Evolutionary conservation across 2,329 filamentous ascomycete species (phyloP).

Genomic region (Fusarium sp.): DNA sequence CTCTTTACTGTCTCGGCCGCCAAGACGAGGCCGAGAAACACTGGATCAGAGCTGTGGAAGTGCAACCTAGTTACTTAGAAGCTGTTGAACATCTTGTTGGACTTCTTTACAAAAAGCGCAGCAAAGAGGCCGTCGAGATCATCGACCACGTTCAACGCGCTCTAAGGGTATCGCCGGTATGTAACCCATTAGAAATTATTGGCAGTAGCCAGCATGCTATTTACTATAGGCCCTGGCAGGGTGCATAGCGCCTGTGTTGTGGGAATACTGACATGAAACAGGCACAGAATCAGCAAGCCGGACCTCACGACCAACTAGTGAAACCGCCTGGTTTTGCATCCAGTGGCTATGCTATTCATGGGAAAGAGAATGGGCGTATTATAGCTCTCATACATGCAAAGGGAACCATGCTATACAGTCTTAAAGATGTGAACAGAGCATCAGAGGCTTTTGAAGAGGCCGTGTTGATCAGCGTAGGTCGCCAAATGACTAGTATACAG

Average conservation of each 20-base stretch:
- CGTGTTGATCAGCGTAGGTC: slow-evolving; percentile 85
- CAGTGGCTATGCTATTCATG: slow-evolving; percentile 81
- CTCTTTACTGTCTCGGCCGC: slow-evolving; percentile 83
- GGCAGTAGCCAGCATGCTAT: not conserved
- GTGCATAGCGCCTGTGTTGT: slow-evolving; percentile 5
- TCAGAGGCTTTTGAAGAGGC: slow-evolving; percentile 94
- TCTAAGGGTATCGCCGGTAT: slow-evolving; percentile 59
- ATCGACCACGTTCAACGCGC: slow-evolving; percentile 86
- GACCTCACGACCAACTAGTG: slow-evolving; percentile 29
- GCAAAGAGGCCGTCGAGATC: slow-evolving; percentile 84
- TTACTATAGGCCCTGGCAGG: slow-evolving; percentile 15
- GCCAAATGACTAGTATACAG: slow-evolving; percentile 74
- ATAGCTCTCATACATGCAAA: slow-evolving; percentile 96
- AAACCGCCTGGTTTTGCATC: slow-evolving; percentile 46
- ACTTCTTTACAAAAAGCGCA: slow-evolving; percentile 84
- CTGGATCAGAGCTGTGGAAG: slow-evolving; percentile 85
- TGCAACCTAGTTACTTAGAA: slow-evolving; percentile 90
- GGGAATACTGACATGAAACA: slow-evolving; percentile 39
- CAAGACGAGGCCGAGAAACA: slow-evolving; percentile 85
- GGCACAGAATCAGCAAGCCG: slow-evolving; percentile 38
- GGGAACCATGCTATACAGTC: slow-evolving; percentile 95
- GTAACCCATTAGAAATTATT: slow-evolving; percentile 8
- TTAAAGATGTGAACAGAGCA: slow-evolving; percentile 83
- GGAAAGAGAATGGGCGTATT: slow-evolving; percentile 89
- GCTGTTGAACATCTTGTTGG: slow-evolving; percentile 94